Percentiles rank a stretch among this genome's conserved stretches.
Evolutionary conservation across 1,284 basidiomycete species (phyloP).

Genomic region (Hymenochaete sp.): DNA sequence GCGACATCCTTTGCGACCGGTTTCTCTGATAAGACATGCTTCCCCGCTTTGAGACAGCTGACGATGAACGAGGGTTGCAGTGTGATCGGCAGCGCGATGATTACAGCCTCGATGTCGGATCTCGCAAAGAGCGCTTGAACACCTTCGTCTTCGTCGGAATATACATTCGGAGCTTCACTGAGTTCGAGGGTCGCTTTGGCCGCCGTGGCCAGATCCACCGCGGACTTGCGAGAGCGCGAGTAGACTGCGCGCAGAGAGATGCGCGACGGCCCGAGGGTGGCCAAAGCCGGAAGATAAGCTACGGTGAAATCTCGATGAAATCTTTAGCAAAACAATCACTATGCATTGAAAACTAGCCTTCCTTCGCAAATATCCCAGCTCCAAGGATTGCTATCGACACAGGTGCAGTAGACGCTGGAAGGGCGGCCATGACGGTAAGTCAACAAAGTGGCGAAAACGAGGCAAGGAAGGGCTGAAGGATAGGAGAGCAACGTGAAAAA

Average conservation of each 20-base stretch:
- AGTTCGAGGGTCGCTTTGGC: conserved; percentile 38
- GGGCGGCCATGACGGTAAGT: too few species aligned
- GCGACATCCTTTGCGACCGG: conserved; percentile 70
- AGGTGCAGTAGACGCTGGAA: too few species aligned
- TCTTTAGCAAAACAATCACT: background rate
- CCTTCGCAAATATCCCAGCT: conserved; percentile 64
- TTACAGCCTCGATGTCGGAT: conserved; percentile 60
- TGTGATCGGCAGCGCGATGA: conserved; percentile 72
- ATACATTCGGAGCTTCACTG: conserved; percentile 36
- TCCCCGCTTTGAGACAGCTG: conserved; percentile 58
- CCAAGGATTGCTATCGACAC: conserved; percentile 67
- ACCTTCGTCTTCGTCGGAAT: conserved; percentile 51
- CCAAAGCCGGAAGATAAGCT: conserved; percentile 57
- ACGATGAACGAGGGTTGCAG: conserved; percentile 61
- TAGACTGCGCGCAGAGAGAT: conserved; percentile 61
- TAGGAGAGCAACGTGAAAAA: conserved; percentile 1
- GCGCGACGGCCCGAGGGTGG: conserved; percentile 29
- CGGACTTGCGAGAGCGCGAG: conserved; percentile 65
- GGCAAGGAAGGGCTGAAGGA: too few species aligned
- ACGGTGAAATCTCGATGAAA: conserved; percentile 28
- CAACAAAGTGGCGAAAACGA: too few species aligned
- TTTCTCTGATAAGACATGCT: conserved; percentile 83
- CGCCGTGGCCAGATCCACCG: conserved; percentile 39
- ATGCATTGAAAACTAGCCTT: conserved; percentile 37
- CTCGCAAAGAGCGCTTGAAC: conserved; percentile 60